These are phyloP conservation scores for Combretum micranthum DNA, from an alignment of 345 rosid genomes.

Conservation along the genomic window DNA sequence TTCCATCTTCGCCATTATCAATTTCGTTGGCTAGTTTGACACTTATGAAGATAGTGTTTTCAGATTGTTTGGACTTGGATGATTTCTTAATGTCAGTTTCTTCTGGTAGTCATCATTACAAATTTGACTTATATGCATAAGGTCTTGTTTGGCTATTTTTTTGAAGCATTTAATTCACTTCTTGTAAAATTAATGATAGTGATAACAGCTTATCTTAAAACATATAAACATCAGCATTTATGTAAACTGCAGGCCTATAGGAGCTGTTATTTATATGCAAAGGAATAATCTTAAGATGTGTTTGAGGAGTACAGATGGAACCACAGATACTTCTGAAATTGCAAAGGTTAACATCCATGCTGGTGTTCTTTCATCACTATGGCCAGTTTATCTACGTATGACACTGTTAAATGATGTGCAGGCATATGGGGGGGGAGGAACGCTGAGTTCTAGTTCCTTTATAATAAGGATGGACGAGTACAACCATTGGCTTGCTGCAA, in stretches of 20 bases:
- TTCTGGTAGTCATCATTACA: no score
- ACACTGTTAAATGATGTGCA: conserved; percentile 17
- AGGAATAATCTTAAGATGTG: conserved; percentile 79
- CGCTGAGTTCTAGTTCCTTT: conserved; percentile 64
- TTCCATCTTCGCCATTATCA: no score
- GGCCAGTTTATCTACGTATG: neutral
- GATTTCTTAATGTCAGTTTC: no score
- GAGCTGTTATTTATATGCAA: conserved; percentile 71
- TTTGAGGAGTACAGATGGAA: conserved; percentile 59
- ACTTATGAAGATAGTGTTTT: no score
- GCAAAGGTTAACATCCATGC: conserved; percentile 50
- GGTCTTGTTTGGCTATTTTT: no score
- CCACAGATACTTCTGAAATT: conserved; percentile 69
- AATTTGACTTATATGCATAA: no score
- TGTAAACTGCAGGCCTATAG: conserved; percentile 53
- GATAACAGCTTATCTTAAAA: neutral
- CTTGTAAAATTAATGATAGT: neutral
- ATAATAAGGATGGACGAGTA: conserved; percentile 88
- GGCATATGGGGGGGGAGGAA: conserved; percentile 94
- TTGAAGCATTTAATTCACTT: no score
- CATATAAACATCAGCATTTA: neutral
- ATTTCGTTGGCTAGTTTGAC: no score
- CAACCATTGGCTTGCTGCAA: conserved; percentile 52
- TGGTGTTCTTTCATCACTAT: neutral
- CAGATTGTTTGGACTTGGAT: no score